Conservation (phyloP, 192 early-diverging fungal genomes). For the Phycomyces nitens region DNA sequence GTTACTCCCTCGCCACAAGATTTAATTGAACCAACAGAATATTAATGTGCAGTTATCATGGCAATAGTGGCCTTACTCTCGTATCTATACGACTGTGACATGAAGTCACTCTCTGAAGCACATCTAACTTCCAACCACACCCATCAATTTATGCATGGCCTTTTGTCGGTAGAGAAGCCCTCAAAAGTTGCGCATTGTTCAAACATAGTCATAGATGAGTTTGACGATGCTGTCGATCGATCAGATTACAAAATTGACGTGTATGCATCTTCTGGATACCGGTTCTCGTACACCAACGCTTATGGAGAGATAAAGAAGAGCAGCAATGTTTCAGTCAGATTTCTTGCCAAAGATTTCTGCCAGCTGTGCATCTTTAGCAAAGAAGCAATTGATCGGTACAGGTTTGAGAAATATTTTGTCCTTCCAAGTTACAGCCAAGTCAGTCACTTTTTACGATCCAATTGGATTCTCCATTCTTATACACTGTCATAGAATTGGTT, state of each 20-base stretch:
- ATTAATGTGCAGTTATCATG: conserved; percentile 9
- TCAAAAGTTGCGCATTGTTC: conserved; percentile 13
- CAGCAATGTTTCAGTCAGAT: background rate
- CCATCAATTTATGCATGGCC: conserved; percentile 4
- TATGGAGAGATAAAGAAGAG: conserved; percentile 12
- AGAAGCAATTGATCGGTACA: conserved; percentile 16
- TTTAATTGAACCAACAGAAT: conserved; percentile 8
- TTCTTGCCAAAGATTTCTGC: conserved; percentile 16
- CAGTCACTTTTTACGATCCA: conserved; percentile 8
- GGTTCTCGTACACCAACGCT: conserved; percentile 8
- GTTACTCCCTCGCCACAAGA: conserved; percentile 8
- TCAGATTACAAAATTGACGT: conserved; percentile 19
- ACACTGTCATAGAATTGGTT: conserved; percentile 11
- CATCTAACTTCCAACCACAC: conserved; percentile 9
- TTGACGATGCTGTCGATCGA: conserved; percentile 12
- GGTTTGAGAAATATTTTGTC: conserved; percentile 2
- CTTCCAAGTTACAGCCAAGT: conserved; percentile 12
- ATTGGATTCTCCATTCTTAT: background rate
- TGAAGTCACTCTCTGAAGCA: conserved; percentile 18
- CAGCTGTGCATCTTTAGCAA: conserved; percentile 10
- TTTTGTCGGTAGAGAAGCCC: conserved; percentile 14
- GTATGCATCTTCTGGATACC: conserved; percentile 13
- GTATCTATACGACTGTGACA: conserved; percentile 17
- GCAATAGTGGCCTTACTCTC: conserved; percentile 14
- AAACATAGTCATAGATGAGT: conserved; percentile 6